Evolutionary conservation across 2,329 filamentous ascomycete species (phyloP), one percentile per base, ranked within the genome.

Genomic region (Alternaria infectoria): DNA sequence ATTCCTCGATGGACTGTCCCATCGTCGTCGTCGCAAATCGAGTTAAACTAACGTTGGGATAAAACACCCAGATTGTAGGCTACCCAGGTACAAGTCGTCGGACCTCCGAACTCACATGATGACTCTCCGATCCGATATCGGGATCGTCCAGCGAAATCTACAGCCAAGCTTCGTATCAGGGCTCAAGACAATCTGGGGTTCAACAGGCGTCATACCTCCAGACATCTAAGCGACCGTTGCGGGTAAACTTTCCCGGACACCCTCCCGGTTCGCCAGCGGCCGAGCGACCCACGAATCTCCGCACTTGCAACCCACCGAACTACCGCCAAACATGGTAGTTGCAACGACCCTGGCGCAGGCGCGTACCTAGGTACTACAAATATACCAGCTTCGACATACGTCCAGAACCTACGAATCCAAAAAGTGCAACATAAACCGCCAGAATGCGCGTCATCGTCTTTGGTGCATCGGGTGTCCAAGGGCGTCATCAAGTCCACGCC

Each of bases 401-500:
- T n/a, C 8, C 40, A 46, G 28, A 46, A 13, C 12, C 19, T 25
- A 23, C 3, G 7, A 17, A 19, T 9, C 49, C 19, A 17, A 21
- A 25, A 19, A 12, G 3, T 21, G 12, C 6, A 12, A 28, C 9
- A 17, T 10, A 17, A 44, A 45, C 11, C 13, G 17, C 21, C 4
- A 61, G 3, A 28, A 76, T 77, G 74, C 69, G 70, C 32, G 67
- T 73, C 36, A 60, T 75, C 21, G 68, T 76, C 44, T 75, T 77
- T 57, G 74, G 74, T 32, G 74, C 74, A 13, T 72, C 74, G 3
- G 74, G 74, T 10, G 64, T 76, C 19, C 74, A 77, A 61, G 74
- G 74, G 12, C 69, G 70, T 8, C 70, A 75, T 49, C 74, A 77
- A 70, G 67, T 76, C 30, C 64, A 69, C 11, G 61, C 68, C 25